These are phyloP conservation scores for Cystobasidium sp. DNA, from an alignment of 1,284 basidiomycete species.

Conservation along the genomic window DNA sequence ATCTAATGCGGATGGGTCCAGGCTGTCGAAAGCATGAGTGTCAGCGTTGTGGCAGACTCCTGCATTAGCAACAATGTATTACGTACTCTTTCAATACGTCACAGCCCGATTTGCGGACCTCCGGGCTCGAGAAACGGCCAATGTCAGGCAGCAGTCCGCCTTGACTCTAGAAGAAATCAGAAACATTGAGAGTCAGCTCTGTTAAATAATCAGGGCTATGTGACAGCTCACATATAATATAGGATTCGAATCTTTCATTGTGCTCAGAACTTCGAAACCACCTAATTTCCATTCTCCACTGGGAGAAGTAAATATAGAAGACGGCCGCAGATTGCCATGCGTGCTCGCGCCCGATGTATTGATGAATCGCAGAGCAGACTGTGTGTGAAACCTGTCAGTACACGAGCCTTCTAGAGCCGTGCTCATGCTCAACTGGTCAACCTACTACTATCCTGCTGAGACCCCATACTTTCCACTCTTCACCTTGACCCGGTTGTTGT, in stretches of 20 bases:
- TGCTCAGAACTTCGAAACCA: slow-evolving; percentile 89
- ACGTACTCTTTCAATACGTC: slow-evolving; percentile 77
- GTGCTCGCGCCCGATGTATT: slow-evolving; percentile 78
- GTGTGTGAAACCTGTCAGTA: slow-evolving; percentile 14
- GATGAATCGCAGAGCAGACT: slow-evolving; percentile 89
- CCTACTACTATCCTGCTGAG: slow-evolving; percentile 83
- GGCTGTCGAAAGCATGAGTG: slow-evolving; percentile 59
- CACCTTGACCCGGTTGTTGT: slow-evolving; percentile 67
- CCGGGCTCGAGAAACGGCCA: slow-evolving; percentile 67
- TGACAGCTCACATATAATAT: slow-evolving; percentile 72
- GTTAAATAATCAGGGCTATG: too few species aligned
- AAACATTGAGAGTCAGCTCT: background rate
- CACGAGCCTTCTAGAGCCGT: slow-evolving; percentile 38
- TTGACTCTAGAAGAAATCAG: slow-evolving; percentile 55
- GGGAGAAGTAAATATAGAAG: slow-evolving; percentile 83
- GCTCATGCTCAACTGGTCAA: slow-evolving; percentile 43
- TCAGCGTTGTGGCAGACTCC: background rate
- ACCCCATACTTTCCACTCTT: slow-evolving; percentile 94
- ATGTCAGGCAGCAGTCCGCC: slow-evolving; percentile 64
- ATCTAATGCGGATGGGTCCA: slow-evolving; percentile 74
- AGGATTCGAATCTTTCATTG: slow-evolving; percentile 72
- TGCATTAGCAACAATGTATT: slow-evolving; percentile 1
- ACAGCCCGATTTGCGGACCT: slow-evolving; percentile 91
- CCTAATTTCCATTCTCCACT: slow-evolving; percentile 96
- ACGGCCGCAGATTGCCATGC: slow-evolving; percentile 80